Evolutionary conservation across 2,329 filamentous ascomycete genomes (phyloP).

Genomic region (Lithohypha guttulata): DNA sequence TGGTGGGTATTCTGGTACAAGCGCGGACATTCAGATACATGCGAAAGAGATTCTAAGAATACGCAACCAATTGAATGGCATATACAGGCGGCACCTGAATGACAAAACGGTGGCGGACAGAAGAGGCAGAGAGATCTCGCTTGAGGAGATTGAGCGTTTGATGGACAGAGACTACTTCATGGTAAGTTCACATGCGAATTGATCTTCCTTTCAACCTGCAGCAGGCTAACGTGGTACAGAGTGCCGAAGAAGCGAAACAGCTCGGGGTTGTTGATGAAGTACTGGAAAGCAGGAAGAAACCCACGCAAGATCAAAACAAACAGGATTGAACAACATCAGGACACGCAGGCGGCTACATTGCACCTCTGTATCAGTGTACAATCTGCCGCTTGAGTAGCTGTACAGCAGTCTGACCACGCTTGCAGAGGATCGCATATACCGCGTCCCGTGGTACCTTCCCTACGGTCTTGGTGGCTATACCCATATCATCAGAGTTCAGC

Average conservation of each 20-base stretch:
- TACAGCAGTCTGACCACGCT: neutral
- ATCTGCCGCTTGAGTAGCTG: neutral
- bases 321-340: neutral
- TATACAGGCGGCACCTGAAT: conserved; percentile 68
- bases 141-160: conserved; percentile 80
- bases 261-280: conserved; percentile 91
- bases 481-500: no score
- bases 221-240: no score
- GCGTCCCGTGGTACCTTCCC: no score
- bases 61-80: conserved; percentile 74
- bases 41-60: conserved; percentile 91
- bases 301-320: conserved; percentile 5
- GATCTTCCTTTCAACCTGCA: no score
- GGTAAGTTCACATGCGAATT: no score
- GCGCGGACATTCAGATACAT: conserved; percentile 84
- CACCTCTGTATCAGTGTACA: neutral
- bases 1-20: conserved; percentile 59
- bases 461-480: no score
- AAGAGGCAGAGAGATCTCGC: conserved; percentile 45
- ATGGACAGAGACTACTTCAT: conserved; percentile 98
- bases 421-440: no score
- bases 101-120: conserved; percentile 14
- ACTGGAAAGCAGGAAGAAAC: conserved; percentile 43
- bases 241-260: conserved; percentile 75
- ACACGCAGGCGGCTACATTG: neutral